Base-by-base conservation (phyloP, 2,329 filamentous ascomycete genomes). In the Xylaria sp. region DNA sequence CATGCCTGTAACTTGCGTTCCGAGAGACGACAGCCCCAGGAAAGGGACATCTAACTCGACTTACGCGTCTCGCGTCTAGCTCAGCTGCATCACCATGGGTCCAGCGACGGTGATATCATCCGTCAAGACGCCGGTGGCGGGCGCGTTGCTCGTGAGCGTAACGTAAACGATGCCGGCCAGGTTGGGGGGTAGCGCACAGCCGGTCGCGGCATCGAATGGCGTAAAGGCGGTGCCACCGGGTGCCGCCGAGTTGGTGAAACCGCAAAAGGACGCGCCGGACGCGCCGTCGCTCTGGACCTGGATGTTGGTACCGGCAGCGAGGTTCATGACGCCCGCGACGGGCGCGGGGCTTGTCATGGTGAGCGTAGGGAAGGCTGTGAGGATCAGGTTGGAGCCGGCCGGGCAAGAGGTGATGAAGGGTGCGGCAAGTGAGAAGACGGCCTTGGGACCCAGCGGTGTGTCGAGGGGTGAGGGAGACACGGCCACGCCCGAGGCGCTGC, bases 401-500 rank as follows among this genome's bases (percentile, higher is more conserved):
- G 91, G 91, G 82, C 91, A 94, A 34, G 87, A 88, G 64, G 80
- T 78, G 82, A 94, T 93, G 83, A 93, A 93, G 52, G 87, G 86
- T 1, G 90, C 88, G 50, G 91, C 91, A 63, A 94, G 86, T 43
- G 90, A 90, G 83, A 93, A 93, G 78, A 93, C 88, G 70, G 89
- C 87, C 72, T 87, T 85, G 71, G 90, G 88, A 34, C 87, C 86
- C 13, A 94, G 87, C 1, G 91, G 84, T 0, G 89, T 89, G 77
- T 93, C 91, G 75, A 93, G 92, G 30, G 90, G 85, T 76, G 88
- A 87, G 4, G 91, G 89, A 4, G 91, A 86, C 61, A 90, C 87
- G 65, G 86, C 81, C 63, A 84, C 81, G 66, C 85, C 83, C 23
- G 84, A 82, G 45, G 87, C 88, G 66, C 84, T 81, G 71, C 91